Percentiles rank a stretch among this genome's conserved stretches.
These are phyloP conservation scores for Bromus sterilis DNA, from an alignment of 176 grass and related monocot genomes.

Conservation along the genomic window DNA sequence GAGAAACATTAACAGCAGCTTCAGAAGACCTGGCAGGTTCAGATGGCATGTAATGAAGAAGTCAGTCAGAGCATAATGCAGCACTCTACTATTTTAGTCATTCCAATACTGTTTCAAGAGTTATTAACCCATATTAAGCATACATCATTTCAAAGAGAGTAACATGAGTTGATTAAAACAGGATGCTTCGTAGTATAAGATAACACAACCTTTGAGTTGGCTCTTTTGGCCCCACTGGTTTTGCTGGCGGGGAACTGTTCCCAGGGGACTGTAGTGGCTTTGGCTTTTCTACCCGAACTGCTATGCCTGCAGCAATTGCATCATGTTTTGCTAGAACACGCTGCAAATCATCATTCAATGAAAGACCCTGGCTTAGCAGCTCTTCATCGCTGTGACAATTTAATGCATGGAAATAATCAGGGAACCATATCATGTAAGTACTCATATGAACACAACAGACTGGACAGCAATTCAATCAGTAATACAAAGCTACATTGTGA, in stretches of 20 bases:
- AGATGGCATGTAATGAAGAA: neutral
- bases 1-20: slow-evolving; percentile 28
- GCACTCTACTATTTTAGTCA: neutral
- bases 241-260: slow-evolving; percentile 29
- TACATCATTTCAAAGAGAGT: neutral
- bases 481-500: neutral
- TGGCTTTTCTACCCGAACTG: slow-evolving; percentile 48
- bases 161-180: neutral
- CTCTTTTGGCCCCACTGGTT: slow-evolving; percentile 26
- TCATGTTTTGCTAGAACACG: slow-evolving; percentile 84
- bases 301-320: slow-evolving; percentile 79
- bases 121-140: neutral
- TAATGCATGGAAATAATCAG: slow-evolving; percentile 28
- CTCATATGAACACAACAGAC: neutral
- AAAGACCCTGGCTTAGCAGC: slow-evolving; percentile 72
- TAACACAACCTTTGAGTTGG: slow-evolving; percentile 38
- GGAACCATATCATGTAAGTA: neutral
- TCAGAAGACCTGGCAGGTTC: slow-evolving; percentile 35
- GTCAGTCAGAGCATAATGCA: slow-evolving; percentile 8
- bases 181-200: slow-evolving; percentile 6
- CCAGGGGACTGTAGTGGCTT: slow-evolving; percentile 32
- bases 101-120: neutral
- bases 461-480: neutral
- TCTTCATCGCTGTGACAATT: slow-evolving; percentile 68
- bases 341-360: slow-evolving; percentile 93